These are phyloP conservation scores for Laetiporus sulphureus DNA, from an alignment of 1,284 basidiomycete species.

Conservation along the genomic window DNA sequence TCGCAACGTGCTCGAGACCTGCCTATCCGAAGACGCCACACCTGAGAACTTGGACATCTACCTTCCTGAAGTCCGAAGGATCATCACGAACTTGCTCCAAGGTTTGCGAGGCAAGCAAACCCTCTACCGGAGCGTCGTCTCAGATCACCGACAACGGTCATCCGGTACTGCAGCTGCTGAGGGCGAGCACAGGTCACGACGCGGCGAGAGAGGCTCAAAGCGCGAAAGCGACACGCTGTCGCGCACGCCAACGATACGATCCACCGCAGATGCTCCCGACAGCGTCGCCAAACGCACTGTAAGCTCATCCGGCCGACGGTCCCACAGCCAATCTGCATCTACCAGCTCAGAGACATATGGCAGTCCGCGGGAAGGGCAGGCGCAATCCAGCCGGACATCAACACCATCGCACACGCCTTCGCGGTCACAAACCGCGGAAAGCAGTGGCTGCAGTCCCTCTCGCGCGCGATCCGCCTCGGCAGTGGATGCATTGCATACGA, in stretches of 20 bases:
- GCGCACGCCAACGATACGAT: slow-evolving; percentile 15
- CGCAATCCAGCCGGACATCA: slow-evolving; percentile 12
- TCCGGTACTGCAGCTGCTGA: slow-evolving; percentile 32
- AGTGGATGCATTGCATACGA: slow-evolving; percentile 8
- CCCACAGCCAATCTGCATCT: slow-evolving; percentile 21
- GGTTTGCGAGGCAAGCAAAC: slow-evolving; percentile 91
- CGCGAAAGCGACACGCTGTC: slow-evolving; percentile 31
- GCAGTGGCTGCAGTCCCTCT: slow-evolving; percentile 2
- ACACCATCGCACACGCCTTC: slow-evolving; percentile 12
- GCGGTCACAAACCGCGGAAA: neutral
- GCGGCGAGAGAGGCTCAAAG: slow-evolving; percentile 46
- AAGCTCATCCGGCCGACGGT: slow-evolving; percentile 16
- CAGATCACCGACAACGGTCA: slow-evolving; percentile 46
- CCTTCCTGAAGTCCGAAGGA: slow-evolving; percentile 86
- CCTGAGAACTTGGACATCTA: slow-evolving; percentile 83
- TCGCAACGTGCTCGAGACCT: slow-evolving; percentile 82
- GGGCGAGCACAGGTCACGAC: too few species aligned
- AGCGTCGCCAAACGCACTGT: slow-evolving; percentile 12
- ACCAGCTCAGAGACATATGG: slow-evolving; percentile 26
- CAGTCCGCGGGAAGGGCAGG: slow-evolving; percentile 39
- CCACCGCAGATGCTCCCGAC: slow-evolving; percentile 16
- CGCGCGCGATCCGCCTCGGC: slow-evolving; percentile 19
- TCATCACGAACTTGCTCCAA: slow-evolving; percentile 89
- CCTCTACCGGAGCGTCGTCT: slow-evolving; percentile 62
- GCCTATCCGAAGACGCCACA: slow-evolving; percentile 86